A percentile compares a stretch with the other conserved stretches of the same genome.
Conservation (phyloP, 2,329 filamentous ascomycete genomes). For the Purpureocillium takamizusanense region DNA sequence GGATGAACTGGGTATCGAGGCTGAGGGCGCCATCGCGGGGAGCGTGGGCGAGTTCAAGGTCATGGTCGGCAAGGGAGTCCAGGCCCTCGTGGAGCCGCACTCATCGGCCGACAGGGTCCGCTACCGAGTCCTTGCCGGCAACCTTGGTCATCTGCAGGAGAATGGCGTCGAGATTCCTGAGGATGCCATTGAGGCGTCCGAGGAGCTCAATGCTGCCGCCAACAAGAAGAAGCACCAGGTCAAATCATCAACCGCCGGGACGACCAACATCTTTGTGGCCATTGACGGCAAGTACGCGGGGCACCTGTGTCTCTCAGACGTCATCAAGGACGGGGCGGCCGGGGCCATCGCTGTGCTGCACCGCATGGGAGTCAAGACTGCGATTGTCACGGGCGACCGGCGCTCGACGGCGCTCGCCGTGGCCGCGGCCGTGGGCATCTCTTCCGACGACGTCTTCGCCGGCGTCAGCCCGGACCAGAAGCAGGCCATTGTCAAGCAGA, state of each 20-base stretch:
- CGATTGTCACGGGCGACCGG: constrained; percentile 92
- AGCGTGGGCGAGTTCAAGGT: constrained; percentile 79
- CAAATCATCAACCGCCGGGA: constrained; percentile 42
- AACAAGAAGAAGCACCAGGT: constrained; percentile 14
- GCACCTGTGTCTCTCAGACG: constrained; percentile 76
- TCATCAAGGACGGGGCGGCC: constrained; percentile 78
- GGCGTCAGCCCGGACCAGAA: constrained; percentile 90
- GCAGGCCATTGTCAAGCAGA: constrained; percentile 68
- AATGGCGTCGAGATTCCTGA: constrained; percentile 59
- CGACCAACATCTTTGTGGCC: constrained; percentile 85
- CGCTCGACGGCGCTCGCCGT: constrained; percentile 75
- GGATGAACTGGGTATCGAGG: constrained; percentile 60
- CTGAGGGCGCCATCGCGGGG: constrained; percentile 70
- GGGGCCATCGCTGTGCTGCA: constrained; percentile 75
- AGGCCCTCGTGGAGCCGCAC: constrained; percentile 70
- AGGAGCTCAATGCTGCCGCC: constrained; percentile 41
- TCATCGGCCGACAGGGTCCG: constrained; percentile 57
- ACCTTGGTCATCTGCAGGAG: constrained; percentile 65
- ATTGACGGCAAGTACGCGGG: constrained; percentile 77
- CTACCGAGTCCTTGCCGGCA: constrained; percentile 78
- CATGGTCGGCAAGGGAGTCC: constrained; percentile 76
- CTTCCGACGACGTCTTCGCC: constrained; percentile 66
- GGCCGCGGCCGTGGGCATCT: constrained; percentile 73
- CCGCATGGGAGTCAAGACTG: constrained; percentile 76
- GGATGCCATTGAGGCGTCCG: constrained; percentile 53